Base-by-base conservation (phyloP, 2,329 filamentous ascomycete species). In the Hypoxylon sp. region DNA sequence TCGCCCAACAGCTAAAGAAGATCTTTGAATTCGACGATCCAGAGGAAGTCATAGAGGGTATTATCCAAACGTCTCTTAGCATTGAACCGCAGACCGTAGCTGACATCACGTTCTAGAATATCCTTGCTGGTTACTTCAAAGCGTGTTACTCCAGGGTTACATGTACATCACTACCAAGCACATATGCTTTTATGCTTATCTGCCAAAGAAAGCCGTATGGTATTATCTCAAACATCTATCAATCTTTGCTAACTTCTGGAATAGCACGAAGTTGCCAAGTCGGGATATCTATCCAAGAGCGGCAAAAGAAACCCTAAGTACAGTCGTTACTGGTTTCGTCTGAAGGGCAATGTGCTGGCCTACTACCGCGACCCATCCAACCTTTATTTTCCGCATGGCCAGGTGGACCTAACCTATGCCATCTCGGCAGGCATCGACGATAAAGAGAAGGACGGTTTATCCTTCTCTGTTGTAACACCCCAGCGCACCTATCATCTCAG, bases 181-280 rank as follows among this genome's bases (percentile, higher is more conserved):
- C 68, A 89, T 97, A 55, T 97, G 92, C 73, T 99, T 97, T 70
- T 97, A 97, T 68, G 91, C 94, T 27, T 97, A 97, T 68, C 80
- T 97, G n/a, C 91, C 91, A 5, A 95, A 92, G 77, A 96, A 94
- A 78, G 84, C 88, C 41, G 88, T 89, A 77, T 72, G 86, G 66
- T 17, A 15, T 13, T 5, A 45, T 19, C 12, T 21, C 12, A 16
- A 16, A 34, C 26, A 9, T 12, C 13, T 20, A 9, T 8, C n/a
- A 5, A 5, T 11, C 19, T n/a, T 19, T 31, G 15, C 60, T 66
- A 49, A 67, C 27, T 15, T 7, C n/a, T 2, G 3, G 23, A 29
- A 27, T 68, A 90, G 80, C 84, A 89, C 61, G 80, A 86, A 45
- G 81, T 89, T 12, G 82, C 87, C 60, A 97, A 96, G 72, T 93